Conservation (phyloP, 768 basidiomycete genomes). For the Boletellus emodensis region DNA sequence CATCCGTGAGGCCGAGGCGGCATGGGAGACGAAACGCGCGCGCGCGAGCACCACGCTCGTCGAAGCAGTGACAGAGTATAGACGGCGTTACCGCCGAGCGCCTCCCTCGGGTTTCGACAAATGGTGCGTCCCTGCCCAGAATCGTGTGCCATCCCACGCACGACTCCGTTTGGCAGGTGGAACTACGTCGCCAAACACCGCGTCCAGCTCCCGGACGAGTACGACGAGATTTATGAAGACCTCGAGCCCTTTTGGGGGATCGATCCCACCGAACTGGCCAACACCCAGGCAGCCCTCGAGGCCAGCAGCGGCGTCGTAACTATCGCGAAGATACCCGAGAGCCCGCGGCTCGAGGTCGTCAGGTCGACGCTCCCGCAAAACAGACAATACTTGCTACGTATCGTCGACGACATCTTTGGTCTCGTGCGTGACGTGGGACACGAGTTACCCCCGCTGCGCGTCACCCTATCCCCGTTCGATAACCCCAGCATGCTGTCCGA, state of each 20-base stretch:
- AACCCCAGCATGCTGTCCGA: constrained; percentile 26
- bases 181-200: constrained; percentile 36
- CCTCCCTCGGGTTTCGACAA: constrained; percentile 43
- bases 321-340: constrained; percentile 18
- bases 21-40: constrained; percentile 34
- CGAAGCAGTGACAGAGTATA: constrained; percentile 38
- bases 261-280: constrained; percentile 25
- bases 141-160: fast-evolving
- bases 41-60: constrained; percentile 36
- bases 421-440: constrained; percentile 27
- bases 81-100: constrained; percentile 28
- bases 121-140: constrained; percentile 28
- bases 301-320: constrained; percentile 10
- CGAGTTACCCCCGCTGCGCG: constrained; percentile 30
- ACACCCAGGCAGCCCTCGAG: constrained; percentile 23
- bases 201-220: constrained; percentile 43
- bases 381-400: neutral
- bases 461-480: constrained; percentile 30
- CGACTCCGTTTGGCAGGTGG: constrained; percentile 31
- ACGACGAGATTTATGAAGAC: constrained; percentile 41
- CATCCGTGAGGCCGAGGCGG: constrained; percentile 32
- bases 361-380: constrained; percentile 9
- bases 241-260: constrained; percentile 38
- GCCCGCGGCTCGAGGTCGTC: constrained; percentile 12
- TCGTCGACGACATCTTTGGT: constrained; percentile 14